A percentile compares a stretch with the other conserved stretches of the same genome.
Evolutionary conservation across 169 alveolate genomes (phyloP).

Genomic region (Eimeria zaria): DNA sequence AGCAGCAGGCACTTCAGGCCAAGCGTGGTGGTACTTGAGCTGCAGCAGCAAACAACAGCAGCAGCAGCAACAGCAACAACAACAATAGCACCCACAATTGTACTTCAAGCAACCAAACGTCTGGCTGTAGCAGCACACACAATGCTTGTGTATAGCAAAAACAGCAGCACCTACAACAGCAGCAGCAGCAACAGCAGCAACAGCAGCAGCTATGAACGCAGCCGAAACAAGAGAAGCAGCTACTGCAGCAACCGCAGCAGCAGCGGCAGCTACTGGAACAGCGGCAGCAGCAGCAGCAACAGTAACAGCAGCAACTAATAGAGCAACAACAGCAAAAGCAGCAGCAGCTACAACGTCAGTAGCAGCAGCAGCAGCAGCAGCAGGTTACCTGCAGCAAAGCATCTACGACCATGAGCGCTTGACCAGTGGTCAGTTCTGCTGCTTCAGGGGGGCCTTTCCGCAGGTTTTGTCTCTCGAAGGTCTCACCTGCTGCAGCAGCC

Average conservation of each 20-base stretch:
- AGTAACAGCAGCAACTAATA: neutral
- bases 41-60: constrained; percentile 22
- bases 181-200: constrained; percentile 28
- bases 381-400: constrained; percentile 44
- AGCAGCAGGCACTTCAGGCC: constrained; percentile 20
- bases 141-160: neutral
- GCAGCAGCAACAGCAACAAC: constrained; percentile 17
- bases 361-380: constrained; percentile 45
- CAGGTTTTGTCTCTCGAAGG: too few species aligned
- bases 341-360: neutral
- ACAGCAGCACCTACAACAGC: neutral
- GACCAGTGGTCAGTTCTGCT: constrained; percentile 32
- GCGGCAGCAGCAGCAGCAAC: neutral
- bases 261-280: constrained; percentile 33
- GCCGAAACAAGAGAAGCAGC: constrained; percentile 23
- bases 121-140: constrained; percentile 14
- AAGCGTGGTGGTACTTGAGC: constrained; percentile 56
- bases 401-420: constrained; percentile 13
- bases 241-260: constrained; percentile 37
- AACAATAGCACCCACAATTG: neutral
- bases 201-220: constrained; percentile 14
- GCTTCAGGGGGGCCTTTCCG: constrained; percentile 1
- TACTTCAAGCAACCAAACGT: neutral
- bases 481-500: constrained; percentile 30
- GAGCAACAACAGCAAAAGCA: neutral